phyloP scores from a whole-genome alignment of 768 basidiomycete genomes.

The Kwoniella dejecticola region DNA sequence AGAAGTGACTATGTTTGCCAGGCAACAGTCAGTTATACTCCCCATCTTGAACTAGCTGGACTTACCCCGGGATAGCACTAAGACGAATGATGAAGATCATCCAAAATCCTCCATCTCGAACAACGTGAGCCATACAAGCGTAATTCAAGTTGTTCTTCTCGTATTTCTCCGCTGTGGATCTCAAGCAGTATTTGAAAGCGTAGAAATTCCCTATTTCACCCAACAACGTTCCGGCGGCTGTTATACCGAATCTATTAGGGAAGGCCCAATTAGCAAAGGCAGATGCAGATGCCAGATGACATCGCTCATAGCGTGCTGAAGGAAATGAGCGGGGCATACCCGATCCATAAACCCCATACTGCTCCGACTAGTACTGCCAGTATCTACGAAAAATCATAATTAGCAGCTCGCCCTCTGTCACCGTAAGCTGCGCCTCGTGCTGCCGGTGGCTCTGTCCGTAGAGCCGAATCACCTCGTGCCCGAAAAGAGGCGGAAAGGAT shows the following conservation, averaged over 20 bases:
- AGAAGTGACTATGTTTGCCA: constrained; percentile 22
- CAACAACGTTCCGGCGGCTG: constrained; percentile 50
- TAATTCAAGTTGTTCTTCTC: constrained; percentile 54
- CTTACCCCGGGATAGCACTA: constrained; percentile 56
- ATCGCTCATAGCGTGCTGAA: not conserved
- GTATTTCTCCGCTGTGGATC: constrained; percentile 45
- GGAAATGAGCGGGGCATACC: constrained; percentile 21
- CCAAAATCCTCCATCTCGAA: constrained; percentile 56
- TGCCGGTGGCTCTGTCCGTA: no score
- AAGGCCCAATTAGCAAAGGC: not conserved
- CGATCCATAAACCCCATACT: constrained; percentile 56
- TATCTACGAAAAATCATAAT: constrained; percentile 43
- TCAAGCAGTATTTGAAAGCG: constrained; percentile 50
- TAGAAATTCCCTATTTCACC: constrained; percentile 54
- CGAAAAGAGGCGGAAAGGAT: constrained; percentile 89
- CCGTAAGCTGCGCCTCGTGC: no score
- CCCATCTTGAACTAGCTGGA: not conserved
- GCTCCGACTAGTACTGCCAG: constrained; percentile 53
- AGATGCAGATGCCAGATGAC: no score
- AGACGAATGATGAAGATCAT: constrained; percentile 53
- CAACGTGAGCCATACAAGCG: constrained; percentile 54
- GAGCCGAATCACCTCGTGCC: constrained; percentile 66
- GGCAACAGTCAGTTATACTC: constrained; percentile 1
- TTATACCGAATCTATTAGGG: constrained; percentile 42
- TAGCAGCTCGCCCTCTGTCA: no score